Conservation (phyloP, 78 protist genomes). For the Dictyostelium capitatum region DNA sequence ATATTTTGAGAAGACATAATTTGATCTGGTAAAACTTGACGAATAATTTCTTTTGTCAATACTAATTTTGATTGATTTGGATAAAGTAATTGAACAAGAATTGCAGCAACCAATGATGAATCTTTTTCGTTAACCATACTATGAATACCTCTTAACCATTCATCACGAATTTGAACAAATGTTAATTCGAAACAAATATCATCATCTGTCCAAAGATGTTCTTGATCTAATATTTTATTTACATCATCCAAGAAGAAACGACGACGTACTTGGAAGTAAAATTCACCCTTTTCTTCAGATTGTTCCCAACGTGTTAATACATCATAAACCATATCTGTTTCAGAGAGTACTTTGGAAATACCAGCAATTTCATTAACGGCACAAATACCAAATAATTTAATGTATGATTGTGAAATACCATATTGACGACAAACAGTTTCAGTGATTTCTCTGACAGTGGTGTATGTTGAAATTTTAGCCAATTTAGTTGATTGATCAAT, state of each 20-base stretch:
- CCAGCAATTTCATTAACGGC: slow-evolving; percentile 41
- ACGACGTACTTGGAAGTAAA: slow-evolving; percentile 77
- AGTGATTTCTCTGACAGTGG: slow-evolving; percentile 43
- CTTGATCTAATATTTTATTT: slow-evolving; percentile 52
- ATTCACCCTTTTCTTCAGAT: slow-evolving; percentile 41
- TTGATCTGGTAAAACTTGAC: slow-evolving; percentile 42
- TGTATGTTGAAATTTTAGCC: slow-evolving; percentile 7
- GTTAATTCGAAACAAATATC: slow-evolving; percentile 63
- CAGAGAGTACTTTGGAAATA: slow-evolving; percentile 34
- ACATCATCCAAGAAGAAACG: slow-evolving; percentile 62
- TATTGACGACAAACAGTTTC: slow-evolving; percentile 17
- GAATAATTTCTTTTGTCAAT: slow-evolving; percentile 38
- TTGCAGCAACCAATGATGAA: slow-evolving; percentile 4
- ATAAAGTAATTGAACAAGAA: slow-evolving; percentile 40
- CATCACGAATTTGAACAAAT: slow-evolving; percentile 69
- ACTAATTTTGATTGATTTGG: slow-evolving; percentile 71
- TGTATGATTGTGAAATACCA: slow-evolving; percentile 6
- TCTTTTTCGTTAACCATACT: slow-evolving; percentile 25
- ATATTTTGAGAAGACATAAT: slow-evolving; percentile 30
- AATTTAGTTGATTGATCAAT: slow-evolving; percentile 40
- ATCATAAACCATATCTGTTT: slow-evolving; percentile 58
- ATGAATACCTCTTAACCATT: slow-evolving; percentile 60
- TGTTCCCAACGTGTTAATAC: slow-evolving; percentile 62
- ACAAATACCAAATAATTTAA: slow-evolving; percentile 47
- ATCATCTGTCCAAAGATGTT: slow-evolving; percentile 73